Evolutionary conservation across 768 basidiomycete species (phyloP), one percentile per base, ranked within the genome.

Genomic region (Podaxis mareebaensis): DNA sequence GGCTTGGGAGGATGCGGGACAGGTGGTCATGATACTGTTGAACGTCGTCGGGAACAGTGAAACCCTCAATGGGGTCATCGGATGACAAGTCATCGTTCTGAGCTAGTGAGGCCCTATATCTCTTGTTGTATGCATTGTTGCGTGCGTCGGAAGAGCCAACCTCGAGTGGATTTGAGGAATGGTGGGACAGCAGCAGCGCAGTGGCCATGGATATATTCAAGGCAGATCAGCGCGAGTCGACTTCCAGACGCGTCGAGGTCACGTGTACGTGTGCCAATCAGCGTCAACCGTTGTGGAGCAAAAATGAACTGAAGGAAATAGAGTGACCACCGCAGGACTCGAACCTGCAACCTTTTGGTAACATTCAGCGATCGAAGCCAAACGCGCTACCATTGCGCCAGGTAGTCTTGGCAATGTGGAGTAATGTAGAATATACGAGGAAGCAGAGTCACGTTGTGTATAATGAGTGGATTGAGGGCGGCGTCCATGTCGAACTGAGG

Each of bases 331-430:
- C 87, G 88, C 91, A 91, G 90, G 91, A 91, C 88, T 92, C 90
- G 91, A 92, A 92, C 91, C 90, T 91, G 90, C 90, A 92, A 87
- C 91, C 90, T 92, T 90, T 91, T 91, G 90, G 90, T 92, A 66
- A 78, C 85, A 76, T 76, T 77, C 68, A 78, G 85, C 85, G 55
- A 85, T 90, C 89, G 90, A 91, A 92, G 90, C 90, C 90, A 90
- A 90, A 92, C 90, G 90, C 90, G 90, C 89, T 92, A 90, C 90
- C 90, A 91, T 91, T 92, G 90, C 89, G 90, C 90, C 79, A 92
- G 88, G 89, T 86, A 88, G 85, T 85, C 86, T 74, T 79, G 17
- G 4, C 13, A 22, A 17, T n/a, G 28, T 15, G 30, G 3, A 13
- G 8, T 8, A 22, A 13, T 1, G 12, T 15, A 20, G 7, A 24